A percentile compares a stretch with the other conserved stretches of the same genome.
Conservation (phyloP, 2,329 filamentous ascomycete species). For the Fusarium begoniae region DNA sequence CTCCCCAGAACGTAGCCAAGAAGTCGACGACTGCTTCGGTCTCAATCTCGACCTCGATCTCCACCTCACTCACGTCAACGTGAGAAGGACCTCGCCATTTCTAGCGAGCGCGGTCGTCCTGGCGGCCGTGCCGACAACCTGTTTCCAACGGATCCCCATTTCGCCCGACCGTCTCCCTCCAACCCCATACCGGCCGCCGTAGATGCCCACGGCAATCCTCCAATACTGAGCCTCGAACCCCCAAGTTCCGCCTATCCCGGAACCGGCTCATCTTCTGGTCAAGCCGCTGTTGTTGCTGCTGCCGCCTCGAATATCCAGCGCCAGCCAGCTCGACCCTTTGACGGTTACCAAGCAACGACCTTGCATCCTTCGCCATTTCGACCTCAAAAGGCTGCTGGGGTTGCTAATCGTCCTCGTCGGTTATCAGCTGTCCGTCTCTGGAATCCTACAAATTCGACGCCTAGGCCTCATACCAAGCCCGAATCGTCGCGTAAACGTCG, state of each 20-base stretch:
- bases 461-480: conserved; percentile 49
- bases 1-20: conserved; percentile 12
- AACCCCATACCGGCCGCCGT: conserved; percentile 41
- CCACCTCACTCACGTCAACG: conserved; percentile 35
- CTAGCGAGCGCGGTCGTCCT: conserved; percentile 54
- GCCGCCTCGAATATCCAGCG: conserved; percentile 34
- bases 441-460: conserved; percentile 70
- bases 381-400: conserved; percentile 47
- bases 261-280: conserved; percentile 24
- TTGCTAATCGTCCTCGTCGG: conserved; percentile 49
- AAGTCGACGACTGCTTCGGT: conserved; percentile 4
- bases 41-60: not conserved
- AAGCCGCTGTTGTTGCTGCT: conserved; percentile 30
- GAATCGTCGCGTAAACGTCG: conserved; percentile 52
- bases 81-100: conserved; percentile 41
- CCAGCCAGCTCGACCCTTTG: conserved; percentile 9
- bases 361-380: conserved; percentile 53
- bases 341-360: conserved; percentile 26
- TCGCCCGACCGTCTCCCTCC: conserved; percentile 43
- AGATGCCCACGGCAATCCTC: conserved; percentile 43
- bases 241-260: conserved; percentile 47
- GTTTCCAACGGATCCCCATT: conserved; percentile 61
- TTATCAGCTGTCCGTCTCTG: conserved; percentile 63
- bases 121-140: conserved; percentile 54
- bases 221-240: conserved; percentile 42